These are phyloP conservation scores for Papilionanthe hybrid DNA, from an alignment of 116 monocot species.

Conservation along the genomic window DNA sequence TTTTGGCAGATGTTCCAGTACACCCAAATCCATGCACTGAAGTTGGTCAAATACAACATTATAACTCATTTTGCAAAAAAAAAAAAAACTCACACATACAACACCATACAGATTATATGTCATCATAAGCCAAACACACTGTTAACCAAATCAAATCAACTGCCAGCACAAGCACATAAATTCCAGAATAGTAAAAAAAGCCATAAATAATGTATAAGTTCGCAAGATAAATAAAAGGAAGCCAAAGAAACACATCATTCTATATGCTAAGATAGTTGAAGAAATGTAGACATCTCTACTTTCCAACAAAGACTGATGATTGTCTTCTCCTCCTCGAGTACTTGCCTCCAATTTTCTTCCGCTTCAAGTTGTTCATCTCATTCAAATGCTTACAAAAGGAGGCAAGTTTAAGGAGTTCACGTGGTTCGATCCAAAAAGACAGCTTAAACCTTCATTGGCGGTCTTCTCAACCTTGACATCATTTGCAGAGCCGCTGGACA, in stretches of 20 bases:
- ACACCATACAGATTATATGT: too few species aligned
- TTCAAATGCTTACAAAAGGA: slow-evolving; percentile 5
- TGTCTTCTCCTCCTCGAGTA: neutral
- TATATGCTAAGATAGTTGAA: neutral
- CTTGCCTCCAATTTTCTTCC: neutral
- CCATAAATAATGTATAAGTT: neutral
- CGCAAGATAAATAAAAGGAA: neutral
- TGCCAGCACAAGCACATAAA: neutral
- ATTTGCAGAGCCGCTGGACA: neutral
- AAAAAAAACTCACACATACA: neutral
- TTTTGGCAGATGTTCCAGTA: neutral
- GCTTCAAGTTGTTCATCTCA: neutral
- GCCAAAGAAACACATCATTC: neutral
- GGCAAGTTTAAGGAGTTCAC: slow-evolving; percentile 1
- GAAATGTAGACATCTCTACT: neutral
- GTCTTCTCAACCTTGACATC: slow-evolving; percentile 1
- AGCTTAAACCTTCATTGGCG: neutral
- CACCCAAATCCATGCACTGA: neutral
- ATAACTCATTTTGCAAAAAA: neutral
- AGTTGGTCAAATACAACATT: neutral
- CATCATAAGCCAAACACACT: neutral
- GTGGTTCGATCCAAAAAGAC: neutral
- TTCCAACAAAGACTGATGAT: neutral
- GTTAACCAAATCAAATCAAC: neutral
- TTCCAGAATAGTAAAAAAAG: neutral